Base-by-base conservation (phyloP, 2,329 filamentous ascomycete genomes). In the Trichoderma sp. region DNA sequence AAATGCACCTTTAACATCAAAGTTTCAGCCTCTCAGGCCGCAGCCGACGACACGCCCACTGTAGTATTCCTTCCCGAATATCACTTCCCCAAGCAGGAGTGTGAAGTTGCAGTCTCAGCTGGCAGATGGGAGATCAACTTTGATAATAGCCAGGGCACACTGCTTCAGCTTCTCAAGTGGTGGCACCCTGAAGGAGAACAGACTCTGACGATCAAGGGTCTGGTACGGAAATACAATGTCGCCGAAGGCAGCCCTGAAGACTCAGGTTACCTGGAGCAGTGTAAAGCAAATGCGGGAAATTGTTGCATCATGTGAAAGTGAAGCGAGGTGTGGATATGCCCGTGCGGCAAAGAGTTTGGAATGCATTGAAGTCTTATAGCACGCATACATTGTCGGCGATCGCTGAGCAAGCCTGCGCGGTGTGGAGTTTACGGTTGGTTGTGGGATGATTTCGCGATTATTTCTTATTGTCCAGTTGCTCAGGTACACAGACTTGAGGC, bases 161-260 rank as follows among this genome's bases (percentile, higher is more conserved):
- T 88, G 73, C 83, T 93, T 70, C 95, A 97, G 81, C 87, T 87
- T 72, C 81, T 99, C 72, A 88, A 88, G 74, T 99, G 96, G 96
- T 97, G 95, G 94, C 94, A 99, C 80, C 88, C 88, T 0, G 90
- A 91, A 68, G 96, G 95, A 2, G 89, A 94, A 73, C 95, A 98
- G 80, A 89, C 83, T 59, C 84, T 99, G 67, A 91, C 87, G 71
- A 85, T 97, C 10, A 89, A 87, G 24, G 96, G 96, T 0, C 81
- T 92, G 24, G 88, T 91, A 74, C 87, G 91, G 74, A 90, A 84
- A 73, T 85, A 87, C 73, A 89, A 87, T 73, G 80, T 82, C 64
- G 81, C 82, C 4, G 81, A 85, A 55, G 88, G 86, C 1, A 86
- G 85, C 4, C 88, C 88, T 5, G 92, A 93, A 70, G 92, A 94